Evolutionary conservation across 2,329 filamentous ascomycete species (phyloP).

Genomic region (Ophioceras dolichostomum): DNA sequence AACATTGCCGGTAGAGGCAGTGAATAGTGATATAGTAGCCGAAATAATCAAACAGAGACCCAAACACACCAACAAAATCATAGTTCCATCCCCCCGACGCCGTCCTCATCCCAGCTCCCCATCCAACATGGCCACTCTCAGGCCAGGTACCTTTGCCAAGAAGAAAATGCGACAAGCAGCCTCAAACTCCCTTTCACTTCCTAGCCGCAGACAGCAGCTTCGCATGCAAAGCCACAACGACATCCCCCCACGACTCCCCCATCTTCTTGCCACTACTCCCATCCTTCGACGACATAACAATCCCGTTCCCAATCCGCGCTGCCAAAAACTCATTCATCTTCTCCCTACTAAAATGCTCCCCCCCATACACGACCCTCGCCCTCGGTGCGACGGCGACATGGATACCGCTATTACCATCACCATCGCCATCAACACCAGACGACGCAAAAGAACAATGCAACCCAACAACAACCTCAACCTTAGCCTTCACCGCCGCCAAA

Average conservation of each 20-base stretch:
- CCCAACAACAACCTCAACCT: constrained; percentile 50
- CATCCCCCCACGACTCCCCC: constrained; percentile 36
- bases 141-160: too few relatives aligned
- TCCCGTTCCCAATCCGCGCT: constrained; percentile 33
- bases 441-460: constrained; percentile 37
- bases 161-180: too few relatives aligned
- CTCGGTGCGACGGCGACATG: constrained; percentile 39
- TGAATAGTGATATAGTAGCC: too few relatives aligned
- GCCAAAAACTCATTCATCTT: constrained; percentile 64
- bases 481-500: constrained; percentile 52
- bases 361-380: constrained; percentile 62
- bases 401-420: constrained; percentile 26
- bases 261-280: constrained; percentile 14
- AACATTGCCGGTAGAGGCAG: too few relatives aligned
- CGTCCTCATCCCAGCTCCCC: too few relatives aligned
- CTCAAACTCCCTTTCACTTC: too few relatives aligned
- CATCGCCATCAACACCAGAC: background rate
- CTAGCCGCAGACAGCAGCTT: constrained; percentile 42
- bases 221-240: constrained; percentile 40
- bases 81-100: too few relatives aligned
- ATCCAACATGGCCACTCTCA: too few relatives aligned
- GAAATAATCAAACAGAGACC: too few relatives aligned
- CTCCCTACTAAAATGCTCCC: constrained; percentile 62
- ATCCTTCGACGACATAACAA: constrained; percentile 20
- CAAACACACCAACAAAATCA: too few relatives aligned